Conservation (phyloP, 2,329 filamentous ascomycete genomes). For the Onygenales sp. region DNA sequence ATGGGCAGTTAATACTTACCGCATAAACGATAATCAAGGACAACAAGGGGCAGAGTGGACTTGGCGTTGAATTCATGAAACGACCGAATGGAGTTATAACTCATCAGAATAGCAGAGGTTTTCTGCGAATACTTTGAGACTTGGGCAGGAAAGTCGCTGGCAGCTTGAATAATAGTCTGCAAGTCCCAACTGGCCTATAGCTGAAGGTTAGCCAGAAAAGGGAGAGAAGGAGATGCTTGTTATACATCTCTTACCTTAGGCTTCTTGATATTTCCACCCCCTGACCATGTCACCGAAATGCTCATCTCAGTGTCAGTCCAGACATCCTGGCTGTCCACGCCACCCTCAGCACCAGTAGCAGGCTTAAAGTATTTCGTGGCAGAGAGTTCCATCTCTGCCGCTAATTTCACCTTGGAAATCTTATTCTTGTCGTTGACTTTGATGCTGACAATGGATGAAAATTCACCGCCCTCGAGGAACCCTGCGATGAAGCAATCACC, state of each 20-base stretch:
- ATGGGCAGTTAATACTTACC: background rate
- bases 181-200: constrained; percentile 20
- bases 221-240: background rate
- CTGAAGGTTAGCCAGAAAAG: background rate
- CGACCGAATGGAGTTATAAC: constrained; percentile 21
- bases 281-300: constrained; percentile 25
- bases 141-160: constrained; percentile 25
- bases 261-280: constrained; percentile 24
- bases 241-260: constrained; percentile 8
- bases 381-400: constrained; percentile 20
- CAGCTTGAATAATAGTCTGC: constrained; percentile 20
- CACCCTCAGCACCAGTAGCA: constrained; percentile 9
- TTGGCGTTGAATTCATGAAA: constrained; percentile 21
- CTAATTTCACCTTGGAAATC: constrained; percentile 21
- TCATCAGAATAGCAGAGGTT: constrained; percentile 21
- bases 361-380: constrained; percentile 2
- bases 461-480: constrained; percentile 24
- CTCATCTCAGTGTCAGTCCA: constrained; percentile 21
- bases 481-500: constrained; percentile 25
- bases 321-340: constrained; percentile 7
- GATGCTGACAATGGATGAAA: constrained; percentile 24
- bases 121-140: constrained; percentile 21
- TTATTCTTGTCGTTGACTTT: constrained; percentile 24
- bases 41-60: constrained; percentile 14
- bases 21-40: constrained; percentile 24